A percentile compares a stretch with the other conserved stretches of the same genome.
These are phyloP conservation scores for Plasmodium sp. DNA, from an alignment of 169 alveolate genomes.

Conservation along the genomic window DNA sequence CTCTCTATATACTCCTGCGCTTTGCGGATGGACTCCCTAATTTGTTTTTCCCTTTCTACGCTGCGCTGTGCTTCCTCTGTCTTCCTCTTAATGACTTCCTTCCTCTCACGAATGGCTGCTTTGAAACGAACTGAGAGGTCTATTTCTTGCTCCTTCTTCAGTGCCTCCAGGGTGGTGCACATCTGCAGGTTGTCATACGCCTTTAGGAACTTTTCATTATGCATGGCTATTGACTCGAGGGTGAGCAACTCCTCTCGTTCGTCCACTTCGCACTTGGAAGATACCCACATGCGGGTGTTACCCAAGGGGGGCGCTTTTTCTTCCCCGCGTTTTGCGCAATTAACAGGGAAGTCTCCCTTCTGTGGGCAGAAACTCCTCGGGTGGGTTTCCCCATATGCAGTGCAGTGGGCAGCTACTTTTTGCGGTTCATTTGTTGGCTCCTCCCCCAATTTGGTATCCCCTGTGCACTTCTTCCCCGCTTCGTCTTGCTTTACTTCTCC, in stretches of 20 bases:
- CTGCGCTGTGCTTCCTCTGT: slow-evolving; percentile 11
- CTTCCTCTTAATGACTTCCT: not conserved
- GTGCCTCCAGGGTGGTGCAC: not conserved
- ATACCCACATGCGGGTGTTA: not conserved
- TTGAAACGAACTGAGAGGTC: not conserved
- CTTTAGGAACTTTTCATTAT: not conserved
- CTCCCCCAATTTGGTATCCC: not conserved
- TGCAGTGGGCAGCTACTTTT: not conserved
- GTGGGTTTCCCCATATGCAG: not conserved
- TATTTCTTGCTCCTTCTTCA: slow-evolving; percentile 23
- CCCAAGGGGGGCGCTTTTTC: not conserved
- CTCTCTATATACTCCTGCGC: not conserved
- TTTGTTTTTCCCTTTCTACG: slow-evolving; percentile 19
- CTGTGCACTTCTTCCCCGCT: not conserved
- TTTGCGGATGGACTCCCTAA: slow-evolving; percentile 12
- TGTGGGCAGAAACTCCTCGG: not conserved
- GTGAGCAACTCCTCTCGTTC: not conserved
- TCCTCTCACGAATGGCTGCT: slow-evolving; percentile 9
- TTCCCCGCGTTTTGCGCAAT: not conserved
- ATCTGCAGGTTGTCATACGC: not conserved
- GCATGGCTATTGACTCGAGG: not conserved
- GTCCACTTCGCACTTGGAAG: not conserved
- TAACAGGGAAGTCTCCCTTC: not conserved
- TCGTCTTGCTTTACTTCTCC: not conserved
- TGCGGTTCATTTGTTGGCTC: not conserved